These are phyloP conservation scores for Neonectria magnoliae DNA, from an alignment of 2,329 filamentous ascomycete species.

Conservation along the genomic window DNA sequence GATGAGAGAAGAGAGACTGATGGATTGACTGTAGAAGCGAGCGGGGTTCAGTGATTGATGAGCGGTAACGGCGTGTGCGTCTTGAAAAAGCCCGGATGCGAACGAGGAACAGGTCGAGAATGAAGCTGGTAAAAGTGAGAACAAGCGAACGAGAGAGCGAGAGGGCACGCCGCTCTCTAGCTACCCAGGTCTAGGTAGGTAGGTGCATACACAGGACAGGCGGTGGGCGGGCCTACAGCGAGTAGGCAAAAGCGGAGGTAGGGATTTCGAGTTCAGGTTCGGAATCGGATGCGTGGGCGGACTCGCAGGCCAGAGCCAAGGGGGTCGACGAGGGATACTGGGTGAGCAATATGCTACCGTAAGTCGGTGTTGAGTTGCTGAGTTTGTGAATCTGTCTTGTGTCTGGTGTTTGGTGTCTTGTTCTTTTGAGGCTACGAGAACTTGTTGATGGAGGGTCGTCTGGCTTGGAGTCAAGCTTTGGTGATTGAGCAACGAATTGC, in stretches of 20 bases:
- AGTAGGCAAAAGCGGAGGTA: conserved; percentile 2
- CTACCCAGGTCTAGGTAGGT: conserved; percentile 3
- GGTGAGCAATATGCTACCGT: conserved; percentile 38
- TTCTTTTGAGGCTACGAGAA: conserved; percentile 24
- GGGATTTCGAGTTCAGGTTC: background rate
- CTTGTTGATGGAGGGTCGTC: conserved; percentile 15
- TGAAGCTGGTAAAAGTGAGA: background rate
- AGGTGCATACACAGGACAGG: conserved; percentile 11
- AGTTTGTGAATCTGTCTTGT: conserved; percentile 15
- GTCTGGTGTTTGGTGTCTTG: conserved; percentile 12
- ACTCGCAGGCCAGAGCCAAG: conserved; percentile 3
- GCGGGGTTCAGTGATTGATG: conserved; percentile 1
- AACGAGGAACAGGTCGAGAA: background rate
- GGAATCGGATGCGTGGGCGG: background rate
- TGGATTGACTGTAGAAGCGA: conserved; percentile 2
- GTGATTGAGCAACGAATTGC: conserved; percentile 31
- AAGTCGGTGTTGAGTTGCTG: conserved; percentile 28
- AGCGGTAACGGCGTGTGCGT: background rate
- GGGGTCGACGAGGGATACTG: conserved; percentile 32
- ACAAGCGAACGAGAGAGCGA: background rate
- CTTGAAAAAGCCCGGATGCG: background rate
- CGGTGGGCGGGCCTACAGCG: conserved; percentile 18
- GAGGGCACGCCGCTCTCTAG: conserved; percentile 10
- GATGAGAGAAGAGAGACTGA: background rate
- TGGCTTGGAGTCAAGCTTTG: background rate